Evolutionary conservation across 2,329 filamentous ascomycete species (phyloP).

Genomic region (Aureobasidium mangrovei): DNA sequence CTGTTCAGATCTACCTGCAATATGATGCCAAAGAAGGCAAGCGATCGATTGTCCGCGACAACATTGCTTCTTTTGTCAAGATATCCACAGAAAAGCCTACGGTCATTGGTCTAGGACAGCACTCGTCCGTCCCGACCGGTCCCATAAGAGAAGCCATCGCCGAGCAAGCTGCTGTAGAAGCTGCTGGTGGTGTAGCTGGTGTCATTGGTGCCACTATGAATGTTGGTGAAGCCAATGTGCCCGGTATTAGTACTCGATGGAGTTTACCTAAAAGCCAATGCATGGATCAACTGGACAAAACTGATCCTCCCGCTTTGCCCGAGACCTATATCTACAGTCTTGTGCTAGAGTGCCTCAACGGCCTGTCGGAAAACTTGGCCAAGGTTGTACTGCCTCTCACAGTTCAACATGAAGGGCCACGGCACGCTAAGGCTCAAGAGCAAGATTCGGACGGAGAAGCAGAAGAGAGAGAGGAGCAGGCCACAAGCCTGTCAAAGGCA

Average conservation of each 20-base stretch:
- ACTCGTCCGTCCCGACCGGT: constrained; percentile 71
- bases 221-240: constrained; percentile 55
- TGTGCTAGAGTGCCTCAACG: constrained; percentile 79
- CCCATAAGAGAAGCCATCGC: constrained; percentile 51
- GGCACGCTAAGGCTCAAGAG: background rate
- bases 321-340: constrained; percentile 93
- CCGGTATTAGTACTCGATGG: constrained; percentile 83
- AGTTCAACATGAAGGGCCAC: constrained; percentile 55
- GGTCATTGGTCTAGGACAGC: constrained; percentile 79
- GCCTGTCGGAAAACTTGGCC: constrained; percentile 81
- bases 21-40: constrained; percentile 68
- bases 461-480: constrained; percentile 31
- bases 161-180: constrained; percentile 83
- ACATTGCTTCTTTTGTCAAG: constrained; percentile 83
- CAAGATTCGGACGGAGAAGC: constrained; percentile 35
- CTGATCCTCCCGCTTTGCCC: constrained; percentile 70
- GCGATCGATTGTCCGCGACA: constrained; percentile 68
- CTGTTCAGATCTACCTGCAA: constrained; percentile 69
- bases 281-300: constrained; percentile 90
- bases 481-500: constrained; percentile 26
- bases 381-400: constrained; percentile 90
- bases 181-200: constrained; percentile 68
- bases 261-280: constrained; percentile 79
- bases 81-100: constrained; percentile 83
- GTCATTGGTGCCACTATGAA: constrained; percentile 69